These are phyloP conservation scores for Oidiodendron maius DNA, from an alignment of 495 filamentous ascomycete genomes.

Conservation along the genomic window DNA sequence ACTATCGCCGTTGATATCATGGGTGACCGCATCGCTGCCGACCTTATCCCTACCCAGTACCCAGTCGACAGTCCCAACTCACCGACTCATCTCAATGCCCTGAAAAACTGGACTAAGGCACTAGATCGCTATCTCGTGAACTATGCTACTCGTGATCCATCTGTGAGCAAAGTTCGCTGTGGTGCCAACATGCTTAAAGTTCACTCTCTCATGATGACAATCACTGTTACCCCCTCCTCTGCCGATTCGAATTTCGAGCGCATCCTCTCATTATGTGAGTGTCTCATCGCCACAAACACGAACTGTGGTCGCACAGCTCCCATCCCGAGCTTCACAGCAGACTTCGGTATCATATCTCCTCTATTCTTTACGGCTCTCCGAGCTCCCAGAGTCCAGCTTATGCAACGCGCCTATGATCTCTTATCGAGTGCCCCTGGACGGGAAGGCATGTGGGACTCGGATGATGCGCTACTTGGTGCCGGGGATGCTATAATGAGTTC, in stretches of 20 bases:
- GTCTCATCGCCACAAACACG: not conserved
- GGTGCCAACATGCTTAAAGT: conserved; percentile 7
- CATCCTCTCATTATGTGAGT: conserved; percentile 8
- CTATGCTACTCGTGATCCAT: not conserved
- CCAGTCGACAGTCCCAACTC: not conserved
- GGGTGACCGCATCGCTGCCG: not conserved
- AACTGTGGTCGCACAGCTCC: not conserved
- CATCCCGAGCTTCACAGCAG: not conserved
- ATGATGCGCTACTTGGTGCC: conserved; percentile 4
- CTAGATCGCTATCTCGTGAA: not conserved
- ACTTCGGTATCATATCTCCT: conserved; percentile 9
- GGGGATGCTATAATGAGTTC: not conserved
- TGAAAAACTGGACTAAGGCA: conserved; percentile 6
- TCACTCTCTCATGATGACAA: conserved; percentile 4
- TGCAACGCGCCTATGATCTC: conserved; percentile 31
- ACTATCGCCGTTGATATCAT: conserved; percentile 9
- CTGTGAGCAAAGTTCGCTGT: not conserved
- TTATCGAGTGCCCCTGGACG: conserved; percentile 29
- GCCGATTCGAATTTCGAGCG: conserved; percentile 5
- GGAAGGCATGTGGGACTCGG: conserved; percentile 39
- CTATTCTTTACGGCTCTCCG: conserved; percentile 30
- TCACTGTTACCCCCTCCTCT: not conserved
- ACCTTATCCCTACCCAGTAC: not conserved
- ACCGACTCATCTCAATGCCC: not conserved
- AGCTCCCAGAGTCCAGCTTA: conserved; percentile 34